phyloP scores from a whole-genome alignment of 805 yeast species.

The Ogataea pini region DNA sequence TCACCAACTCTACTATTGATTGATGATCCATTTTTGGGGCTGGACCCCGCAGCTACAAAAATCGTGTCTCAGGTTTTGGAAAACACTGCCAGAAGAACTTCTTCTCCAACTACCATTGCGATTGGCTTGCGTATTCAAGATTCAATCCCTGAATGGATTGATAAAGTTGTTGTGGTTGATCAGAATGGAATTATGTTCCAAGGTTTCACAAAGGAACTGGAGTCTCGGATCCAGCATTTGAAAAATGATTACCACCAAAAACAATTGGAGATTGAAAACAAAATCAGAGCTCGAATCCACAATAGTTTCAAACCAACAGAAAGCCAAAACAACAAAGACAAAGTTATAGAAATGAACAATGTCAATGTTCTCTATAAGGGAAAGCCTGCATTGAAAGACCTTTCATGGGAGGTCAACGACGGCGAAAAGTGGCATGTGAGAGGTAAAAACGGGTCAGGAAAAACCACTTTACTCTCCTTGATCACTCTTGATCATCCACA shows the following conservation, averaged over 20 bases:
- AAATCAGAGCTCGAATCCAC: constrained; percentile 16
- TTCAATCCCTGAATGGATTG: constrained; percentile 74
- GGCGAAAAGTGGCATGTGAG: constrained; percentile 88
- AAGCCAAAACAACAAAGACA: not conserved
- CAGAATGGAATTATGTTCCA: constrained; percentile 50
- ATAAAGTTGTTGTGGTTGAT: constrained; percentile 66
- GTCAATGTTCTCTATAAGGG: constrained; percentile 70
- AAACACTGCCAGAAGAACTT: constrained; percentile 16
- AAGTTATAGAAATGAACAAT: constrained; percentile 52
- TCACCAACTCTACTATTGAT: constrained; percentile 67
- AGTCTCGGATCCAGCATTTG: constrained; percentile 23
- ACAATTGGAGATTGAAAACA: constrained; percentile 21
- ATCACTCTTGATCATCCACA: constrained; percentile 96
- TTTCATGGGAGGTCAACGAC: constrained; percentile 63
- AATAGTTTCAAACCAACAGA: constrained; percentile 11
- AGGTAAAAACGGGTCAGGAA: constrained; percentile 93
- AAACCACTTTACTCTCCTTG: constrained; percentile 81
- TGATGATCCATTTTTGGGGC: constrained; percentile 92
- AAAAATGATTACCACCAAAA: constrained; percentile 25
- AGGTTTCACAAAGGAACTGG: constrained; percentile 45
- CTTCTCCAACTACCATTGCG: constrained; percentile 52
- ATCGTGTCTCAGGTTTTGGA: constrained; percentile 58
- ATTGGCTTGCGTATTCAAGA: constrained; percentile 81
- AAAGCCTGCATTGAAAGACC: constrained; percentile 54
- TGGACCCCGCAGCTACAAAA: constrained; percentile 72